phyloP scores from a whole-genome alignment of 1,139 yeast species.

The Lodderomyces jiufengensis region DNA sequence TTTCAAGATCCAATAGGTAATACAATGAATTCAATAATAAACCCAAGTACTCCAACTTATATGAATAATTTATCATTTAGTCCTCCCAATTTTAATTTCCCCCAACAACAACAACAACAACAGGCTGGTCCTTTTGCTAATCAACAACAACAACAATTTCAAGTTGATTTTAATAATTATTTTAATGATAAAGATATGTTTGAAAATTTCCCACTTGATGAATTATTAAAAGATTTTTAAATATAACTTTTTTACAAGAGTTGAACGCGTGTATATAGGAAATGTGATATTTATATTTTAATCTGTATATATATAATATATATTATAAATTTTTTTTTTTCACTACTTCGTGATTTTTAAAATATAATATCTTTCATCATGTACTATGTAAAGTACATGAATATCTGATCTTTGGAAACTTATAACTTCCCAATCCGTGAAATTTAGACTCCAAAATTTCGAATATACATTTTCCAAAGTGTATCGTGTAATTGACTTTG shows the following conservation, averaged over 20 bases:
- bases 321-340: too few relatives aligned
- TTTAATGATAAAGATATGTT: slow-evolving; percentile 11
- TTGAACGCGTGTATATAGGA: too few relatives aligned
- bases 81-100: slow-evolving; percentile 1
- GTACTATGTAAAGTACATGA: too few relatives aligned
- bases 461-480: too few relatives aligned
- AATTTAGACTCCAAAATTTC: too few relatives aligned
- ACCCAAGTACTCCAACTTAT: slow-evolving; percentile 1
- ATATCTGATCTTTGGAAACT: too few relatives aligned
- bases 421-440: too few relatives aligned
- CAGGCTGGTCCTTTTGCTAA: neutral
- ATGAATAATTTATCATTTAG: slow-evolving; percentile 5
- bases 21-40: neutral
- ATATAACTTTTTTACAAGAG: neutral
- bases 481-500: too few relatives aligned
- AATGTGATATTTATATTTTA: too few relatives aligned
- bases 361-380: too few relatives aligned
- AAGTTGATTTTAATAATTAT: neutral
- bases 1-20: neutral
- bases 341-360: too few relatives aligned
- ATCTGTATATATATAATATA: too few relatives aligned
- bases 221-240: slow-evolving; percentile 15
- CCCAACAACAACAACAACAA: neutral
- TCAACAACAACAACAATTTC: neutral
- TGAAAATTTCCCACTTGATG: slow-evolving; percentile 16